Evolutionary conservation across 2,329 filamentous ascomycete species (phyloP), one percentile per base, ranked within the genome.

Genomic region (Microsporum ferrugineum): DNA sequence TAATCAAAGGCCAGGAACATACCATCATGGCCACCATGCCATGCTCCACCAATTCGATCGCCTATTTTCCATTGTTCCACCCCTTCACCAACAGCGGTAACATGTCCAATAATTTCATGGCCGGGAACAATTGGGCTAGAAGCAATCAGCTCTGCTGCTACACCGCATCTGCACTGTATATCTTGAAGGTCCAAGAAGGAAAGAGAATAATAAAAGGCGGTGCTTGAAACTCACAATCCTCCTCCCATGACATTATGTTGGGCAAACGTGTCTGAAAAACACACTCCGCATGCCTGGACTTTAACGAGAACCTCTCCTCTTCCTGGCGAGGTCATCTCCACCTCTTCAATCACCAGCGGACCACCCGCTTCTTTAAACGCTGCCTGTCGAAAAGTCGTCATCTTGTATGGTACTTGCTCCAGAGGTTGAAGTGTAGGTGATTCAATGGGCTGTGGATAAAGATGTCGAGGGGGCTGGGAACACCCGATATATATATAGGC

Each of bases 231-330:
- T 59, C 66, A 73, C 72, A 82, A 85, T 23, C 78, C 67, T 47
- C 82, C 82, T 49, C 17, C 17, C 17, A 86, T 74, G 2, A 72
- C 67, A 29, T 83, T 83, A 2, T 68, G 55, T 57, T 79, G 75
- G 0, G 81, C 72, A 60, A 70, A 73, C n/a, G 73, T 63, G 66
- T 91, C 88, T 0, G 80, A 82, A 70, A 84, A 85, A 72, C 88
- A 91, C 55, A 91, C 81, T 53, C 88, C 88, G 66, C 84, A 88
- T 5, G 87, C 87, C 6, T 84, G 76, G 1, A 89, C 81, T 70
- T 89, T 89, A 71, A 89, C 79, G 34, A 91, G 79, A 2, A 91
- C 75, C 67, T 89, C 78, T 17, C 81, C 80, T 0, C 76, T 70
- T 5, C 77, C 73, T 1, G 86, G 86, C 36, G 76, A 70, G 62